Base-by-base conservation (phyloP, 2,329 filamentous ascomycete genomes). In the Volutella citrinella region DNA sequence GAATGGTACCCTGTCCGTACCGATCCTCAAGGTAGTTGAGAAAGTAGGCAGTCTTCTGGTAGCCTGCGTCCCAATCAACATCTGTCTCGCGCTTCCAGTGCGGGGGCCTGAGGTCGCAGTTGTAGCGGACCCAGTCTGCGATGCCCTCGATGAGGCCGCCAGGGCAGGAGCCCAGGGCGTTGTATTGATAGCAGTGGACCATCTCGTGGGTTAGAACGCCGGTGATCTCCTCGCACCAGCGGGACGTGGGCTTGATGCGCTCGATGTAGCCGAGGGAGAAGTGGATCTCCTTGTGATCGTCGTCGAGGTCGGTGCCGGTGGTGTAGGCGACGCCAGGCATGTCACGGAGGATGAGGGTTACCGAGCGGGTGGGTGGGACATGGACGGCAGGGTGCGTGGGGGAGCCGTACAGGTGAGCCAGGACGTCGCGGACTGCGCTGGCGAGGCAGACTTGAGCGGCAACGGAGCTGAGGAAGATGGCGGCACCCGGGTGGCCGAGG, bases 201-300 rank as follows among this genome's bases (percentile, higher is more conserved):
- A 96, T 82, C 64, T 97, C 91, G 58, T 97, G 91, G 3, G 85
- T 84, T 14, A 97, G 61, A 1, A 97, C 89, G 24, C 93, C 93
- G 13, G 77, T 66, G 39, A 96, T 79, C 65, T 97, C 88, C 23
- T 72, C 52, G 16, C 56, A 44, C 10, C 65, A 63, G 30, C 72
- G 70, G 10, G 63, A 48, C 1, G 59, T 30, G 1, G 71, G 51
- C 20, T 52, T 36, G 43, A 78, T 67, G 27, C 56, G 49, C 26
- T 65, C 54, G 48, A 95, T 80, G 66, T 96, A 95, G 28, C 73
- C 66, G 2, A 91, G 77, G 12, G 80, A 89, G 61, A 97, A 74
- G 64, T 96, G 88, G 43, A 96, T 93, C 59, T 95, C 89, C 57
- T 96, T 96, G 69, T 95, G 88, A 55, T 93, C 85, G 42, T 72